Evolutionary conservation across 352 stramenopile species (phyloP).

Genomic region (Pythium rhizo-oryzae): DNA sequence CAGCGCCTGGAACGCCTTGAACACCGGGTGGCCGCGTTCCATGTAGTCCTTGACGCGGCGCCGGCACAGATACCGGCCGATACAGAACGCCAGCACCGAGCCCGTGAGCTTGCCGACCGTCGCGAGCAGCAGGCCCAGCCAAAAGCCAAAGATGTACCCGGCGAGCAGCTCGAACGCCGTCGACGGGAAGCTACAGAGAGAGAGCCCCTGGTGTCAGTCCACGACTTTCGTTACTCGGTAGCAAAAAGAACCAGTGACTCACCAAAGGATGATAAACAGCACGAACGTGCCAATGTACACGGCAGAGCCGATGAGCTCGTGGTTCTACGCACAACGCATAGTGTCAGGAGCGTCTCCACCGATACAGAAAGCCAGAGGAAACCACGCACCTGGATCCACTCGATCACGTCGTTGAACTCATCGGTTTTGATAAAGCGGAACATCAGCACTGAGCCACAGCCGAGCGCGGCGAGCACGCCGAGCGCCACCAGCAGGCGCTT

Average conservation of each 20-base stretch:
- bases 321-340: constrained; percentile 22
- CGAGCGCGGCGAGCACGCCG: constrained; percentile 27
- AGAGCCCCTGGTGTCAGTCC: not conserved
- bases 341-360: not conserved
- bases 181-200: constrained; percentile 56
- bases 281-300: constrained; percentile 53
- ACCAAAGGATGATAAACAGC: constrained; percentile 57
- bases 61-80: constrained; percentile 70
- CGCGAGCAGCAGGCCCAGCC: constrained; percentile 62
- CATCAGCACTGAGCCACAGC: constrained; percentile 27
- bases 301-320: constrained; percentile 43
- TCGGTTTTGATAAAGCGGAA: constrained; percentile 49
- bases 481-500: constrained; percentile 27
- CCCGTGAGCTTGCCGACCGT: constrained; percentile 68
- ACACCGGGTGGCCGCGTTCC: constrained; percentile 66
- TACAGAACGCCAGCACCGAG: constrained; percentile 67
- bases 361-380: not conserved
- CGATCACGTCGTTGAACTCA: constrained; percentile 48
- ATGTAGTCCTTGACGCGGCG: constrained; percentile 68
- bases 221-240: no score
- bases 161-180: constrained; percentile 79
- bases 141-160: constrained; percentile 82
- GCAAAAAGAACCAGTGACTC: no score
- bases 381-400: constrained; percentile 47
- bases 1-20: constrained; percentile 69